phyloP scores from a whole-genome alignment of 2,329 filamentous ascomycete species.

The Colletotrichum camelliae region DNA sequence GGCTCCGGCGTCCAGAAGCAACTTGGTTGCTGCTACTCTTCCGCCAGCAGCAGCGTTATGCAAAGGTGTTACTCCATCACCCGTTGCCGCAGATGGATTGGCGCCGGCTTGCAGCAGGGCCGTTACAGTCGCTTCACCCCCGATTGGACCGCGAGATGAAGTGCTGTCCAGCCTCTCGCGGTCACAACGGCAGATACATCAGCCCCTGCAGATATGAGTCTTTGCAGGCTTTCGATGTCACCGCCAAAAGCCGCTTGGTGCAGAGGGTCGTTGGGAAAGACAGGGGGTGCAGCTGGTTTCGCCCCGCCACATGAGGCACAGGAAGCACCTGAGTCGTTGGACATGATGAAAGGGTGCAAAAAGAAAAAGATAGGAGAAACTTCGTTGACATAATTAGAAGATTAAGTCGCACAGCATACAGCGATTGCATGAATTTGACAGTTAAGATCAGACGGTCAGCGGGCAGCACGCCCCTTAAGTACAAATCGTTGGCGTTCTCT shows the following conservation, averaged over 20 bases:
- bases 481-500: background rate
- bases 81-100: background rate
- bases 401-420: background rate
- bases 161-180: background rate
- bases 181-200: background rate
- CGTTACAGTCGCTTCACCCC: background rate
- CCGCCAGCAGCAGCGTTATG: background rate
- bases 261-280: background rate
- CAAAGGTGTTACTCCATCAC: background rate
- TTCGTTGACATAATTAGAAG: background rate
- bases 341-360: background rate
- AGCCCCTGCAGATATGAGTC: background rate
- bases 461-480: background rate
- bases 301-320: background rate
- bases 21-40: background rate
- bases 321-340: background rate
- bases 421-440: background rate
- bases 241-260: background rate
- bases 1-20: background rate
- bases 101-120: background rate
- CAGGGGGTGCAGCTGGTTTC: background rate
- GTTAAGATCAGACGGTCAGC: background rate
- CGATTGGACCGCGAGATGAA: background rate
- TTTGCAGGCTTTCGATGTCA: background rate
- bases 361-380: background rate